These are phyloP conservation scores for Cytospora mali DNA, from an alignment of 2,329 filamentous ascomycete species.

Conservation along the genomic window DNA sequence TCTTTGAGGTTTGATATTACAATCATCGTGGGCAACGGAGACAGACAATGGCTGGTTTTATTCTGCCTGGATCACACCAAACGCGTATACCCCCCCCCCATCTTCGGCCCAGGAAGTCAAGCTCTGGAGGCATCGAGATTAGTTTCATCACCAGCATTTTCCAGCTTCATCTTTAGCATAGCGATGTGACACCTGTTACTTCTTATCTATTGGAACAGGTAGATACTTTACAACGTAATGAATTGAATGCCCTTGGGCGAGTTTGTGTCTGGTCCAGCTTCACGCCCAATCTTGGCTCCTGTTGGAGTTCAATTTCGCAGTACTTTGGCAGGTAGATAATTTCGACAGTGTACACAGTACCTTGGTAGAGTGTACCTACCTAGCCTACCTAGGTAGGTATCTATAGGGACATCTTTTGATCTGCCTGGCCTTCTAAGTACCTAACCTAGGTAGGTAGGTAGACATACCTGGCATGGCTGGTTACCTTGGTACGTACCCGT, in stretches of 20 bases:
- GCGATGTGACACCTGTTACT: conserved; percentile 13
- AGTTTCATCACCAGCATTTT: background rate
- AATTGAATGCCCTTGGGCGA: background rate
- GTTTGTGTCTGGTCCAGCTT: background rate
- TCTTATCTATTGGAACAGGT: background rate
- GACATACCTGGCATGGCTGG: too few species aligned
- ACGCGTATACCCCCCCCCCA: conserved; percentile 26
- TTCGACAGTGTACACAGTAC: background rate
- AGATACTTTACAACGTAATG: background rate
- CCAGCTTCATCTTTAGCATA: conserved; percentile 10
- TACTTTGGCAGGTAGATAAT: too few species aligned
- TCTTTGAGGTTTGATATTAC: conserved; percentile 69
- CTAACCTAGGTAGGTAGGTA: background rate
- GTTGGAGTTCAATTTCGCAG: background rate
- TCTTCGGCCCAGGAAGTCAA: background rate
- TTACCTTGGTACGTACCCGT: background rate
- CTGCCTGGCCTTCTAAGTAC: too few species aligned
- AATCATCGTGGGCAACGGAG: background rate
- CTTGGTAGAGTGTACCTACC: background rate
- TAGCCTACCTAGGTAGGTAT: background rate
- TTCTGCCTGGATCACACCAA: conserved; percentile 28
- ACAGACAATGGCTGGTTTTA: background rate
- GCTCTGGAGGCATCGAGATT: background rate
- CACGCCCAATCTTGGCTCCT: too few species aligned
- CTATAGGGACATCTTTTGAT: too few species aligned